Evolutionary conservation across 176 grass and related monocot species (phyloP).

Genomic region (Aegilops bicornis): DNA sequence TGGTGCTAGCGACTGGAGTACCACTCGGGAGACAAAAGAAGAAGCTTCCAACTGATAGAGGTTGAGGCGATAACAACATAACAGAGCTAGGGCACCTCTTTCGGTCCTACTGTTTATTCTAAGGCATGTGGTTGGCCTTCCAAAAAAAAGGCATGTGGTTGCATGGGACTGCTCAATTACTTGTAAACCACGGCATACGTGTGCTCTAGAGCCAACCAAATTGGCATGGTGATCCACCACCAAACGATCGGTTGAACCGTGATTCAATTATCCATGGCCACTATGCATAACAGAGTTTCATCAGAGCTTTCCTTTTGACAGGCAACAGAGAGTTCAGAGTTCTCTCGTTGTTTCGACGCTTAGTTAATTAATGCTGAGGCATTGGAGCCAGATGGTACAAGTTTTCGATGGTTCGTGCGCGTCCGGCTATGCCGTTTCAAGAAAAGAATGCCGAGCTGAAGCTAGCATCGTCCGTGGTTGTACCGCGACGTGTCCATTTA

Average conservation of each 20-base stretch:
- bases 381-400: background rate
- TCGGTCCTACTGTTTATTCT: background rate
- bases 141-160: background rate
- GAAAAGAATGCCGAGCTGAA: background rate
- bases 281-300: too few relatives aligned
- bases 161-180: conserved; percentile 21
- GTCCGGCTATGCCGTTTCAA: background rate
- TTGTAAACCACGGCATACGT: background rate
- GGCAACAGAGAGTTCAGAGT: background rate
- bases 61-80: background rate
- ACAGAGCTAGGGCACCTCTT: background rate
- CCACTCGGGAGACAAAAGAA: background rate
- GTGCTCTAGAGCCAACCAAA: background rate
- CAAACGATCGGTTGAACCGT: background rate
- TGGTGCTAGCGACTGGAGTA: background rate
- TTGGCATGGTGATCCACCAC: background rate
- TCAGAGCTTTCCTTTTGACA: background rate
- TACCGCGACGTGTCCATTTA: background rate
- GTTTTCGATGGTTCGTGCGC: background rate
- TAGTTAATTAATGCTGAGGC: background rate
- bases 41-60: background rate
- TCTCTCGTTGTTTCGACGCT: background rate
- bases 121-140: background rate
- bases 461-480: background rate
- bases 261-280: background rate